Evolutionary conservation across 345 rosid species (phyloP), one percentile per base, ranked within the genome.

Genomic region (Nephelium lappaceum): DNA sequence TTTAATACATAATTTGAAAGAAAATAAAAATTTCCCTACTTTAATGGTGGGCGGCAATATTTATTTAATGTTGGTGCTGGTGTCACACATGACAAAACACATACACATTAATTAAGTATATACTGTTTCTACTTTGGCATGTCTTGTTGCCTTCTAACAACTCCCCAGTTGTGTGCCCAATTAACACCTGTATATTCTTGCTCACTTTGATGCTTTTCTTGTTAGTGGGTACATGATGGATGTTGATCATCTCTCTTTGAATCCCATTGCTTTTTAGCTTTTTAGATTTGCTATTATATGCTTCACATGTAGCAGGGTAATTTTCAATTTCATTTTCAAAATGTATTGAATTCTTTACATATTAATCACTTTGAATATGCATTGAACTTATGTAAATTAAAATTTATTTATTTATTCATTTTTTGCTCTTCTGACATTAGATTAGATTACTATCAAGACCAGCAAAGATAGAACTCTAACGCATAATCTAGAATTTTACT

Each of bases 201-300:
- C 51, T 45, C 55, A 49, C 18, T 31, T 49, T 49, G 55, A 11
- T 49, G 55, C 55, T 49, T 49, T 49, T 49, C 55, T 49, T 49
- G 55, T 49, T 49, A 10, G 12, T 49, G 55, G 18, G 55, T 49
- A 49, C 16, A 49, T 49, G 55, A 11, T 49, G 5, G 16, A 11
- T 3, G 55, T 9, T 45, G 51, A 45, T 49, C 14, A 49, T 11
- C 15, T 14, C 55, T 12, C 55, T 49, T 47, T 14, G 15, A 49
- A 49, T 49, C 18, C 55, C 12, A 49, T 49, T 49, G 55, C 19
- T 58, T 21, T 9, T 18, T 58, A 18, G 10, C 63, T 15, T 58
- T 73, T 61, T 15, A n/a, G 42, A 53, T n/a, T 72, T 61, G 8
- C 77, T 67, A 73, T 73, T 60, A 61, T 16, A 42, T 73, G 38